These are phyloP conservation scores for Dioscorea dumetorum DNA, from an alignment of 106 monocot species.

Conservation along the genomic window DNA sequence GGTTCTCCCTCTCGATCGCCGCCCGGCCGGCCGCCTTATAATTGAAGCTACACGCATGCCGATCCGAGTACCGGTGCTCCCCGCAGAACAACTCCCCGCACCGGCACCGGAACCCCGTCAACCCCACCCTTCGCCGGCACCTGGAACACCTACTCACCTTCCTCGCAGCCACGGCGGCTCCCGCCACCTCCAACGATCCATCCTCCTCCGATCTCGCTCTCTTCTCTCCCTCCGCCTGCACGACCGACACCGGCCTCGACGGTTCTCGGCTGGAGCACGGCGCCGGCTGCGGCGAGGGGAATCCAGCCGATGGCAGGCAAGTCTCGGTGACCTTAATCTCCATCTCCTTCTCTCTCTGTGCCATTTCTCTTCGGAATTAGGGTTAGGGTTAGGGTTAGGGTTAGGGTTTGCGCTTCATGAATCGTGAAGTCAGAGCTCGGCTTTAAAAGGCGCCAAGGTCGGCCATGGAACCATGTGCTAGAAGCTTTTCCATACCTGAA, in stretches of 20 bases:
- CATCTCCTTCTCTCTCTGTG: not conserved
- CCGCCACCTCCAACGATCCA: not conserved
- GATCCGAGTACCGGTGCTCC: conserved; percentile 80
- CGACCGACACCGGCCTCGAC: not conserved
- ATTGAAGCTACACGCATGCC: conserved; percentile 74
- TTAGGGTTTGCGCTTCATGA: not conserved
- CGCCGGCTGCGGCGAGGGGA: conserved; percentile 11
- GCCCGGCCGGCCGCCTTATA: conserved; percentile 73
- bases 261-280: conserved; percentile 6
- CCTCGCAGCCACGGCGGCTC: not conserved
- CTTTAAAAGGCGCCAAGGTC: not conserved
- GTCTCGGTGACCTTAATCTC: not conserved
- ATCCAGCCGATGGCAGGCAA: not conserved
- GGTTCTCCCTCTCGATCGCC: conserved; percentile 66
- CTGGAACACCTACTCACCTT: conserved; percentile 52
- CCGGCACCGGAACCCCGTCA: conserved; percentile 86
- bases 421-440: not conserved
- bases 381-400: not conserved
- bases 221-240: not conserved
- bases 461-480: not conserved
- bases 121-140: conserved; percentile 69
- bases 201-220: not conserved
- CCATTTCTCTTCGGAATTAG: not conserved
- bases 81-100: conserved; percentile 88
- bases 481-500: not conserved